Base-by-base conservation (phyloP, 2,329 filamentous ascomycete genomes). In the Rhynchosporium agropyri region DNA sequence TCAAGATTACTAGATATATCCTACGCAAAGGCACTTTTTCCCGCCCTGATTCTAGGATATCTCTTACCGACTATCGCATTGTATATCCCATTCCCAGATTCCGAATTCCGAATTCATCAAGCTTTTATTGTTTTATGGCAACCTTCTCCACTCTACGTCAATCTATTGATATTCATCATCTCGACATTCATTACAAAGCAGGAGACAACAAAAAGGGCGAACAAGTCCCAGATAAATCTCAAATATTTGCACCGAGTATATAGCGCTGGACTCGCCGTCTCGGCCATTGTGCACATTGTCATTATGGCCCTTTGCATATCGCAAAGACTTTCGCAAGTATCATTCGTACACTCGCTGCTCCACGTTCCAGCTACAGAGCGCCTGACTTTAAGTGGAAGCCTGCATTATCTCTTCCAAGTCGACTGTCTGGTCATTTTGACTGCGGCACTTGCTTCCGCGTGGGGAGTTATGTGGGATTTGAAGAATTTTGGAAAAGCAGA, bases 381-480 rank as follows among this genome's bases (percentile, higher is more conserved):
- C 50, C 15, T 53, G 15, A 53, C 50, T n/a, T 38, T 53, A 33
- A 7, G 20, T 1, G 50, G 50, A 3, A 10, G 13, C 13, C 50
- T 53, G 4, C 50, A 53, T 53, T 53, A 53, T 20, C 36, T 53
- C n/a, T 53, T 53, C 50, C 50, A 53, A 33, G 50, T 53, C 31
- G 50, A 53, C 28, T 31, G 33, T 4, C 15, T 53, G 31, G 26
- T 53, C 7, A 53, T 53, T 26, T 40, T 38, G 29, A n/a, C 13
- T 13, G 15, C 50, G 26, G 50, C 50, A 53, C 50, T 53, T 53
- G 50, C 50, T 38, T 15, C 50, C 38, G 50, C 50, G 4, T 53
- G 50, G 50, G 50, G 50, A 20, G 50, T 38, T 15, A 53, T 53
- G 33, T 53, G 50, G 50, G 50, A 53, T 36, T 53, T 53, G 33